Conservation (phyloP, 2,329 filamentous ascomycete genomes). For the Leptodontidium sp. region DNA sequence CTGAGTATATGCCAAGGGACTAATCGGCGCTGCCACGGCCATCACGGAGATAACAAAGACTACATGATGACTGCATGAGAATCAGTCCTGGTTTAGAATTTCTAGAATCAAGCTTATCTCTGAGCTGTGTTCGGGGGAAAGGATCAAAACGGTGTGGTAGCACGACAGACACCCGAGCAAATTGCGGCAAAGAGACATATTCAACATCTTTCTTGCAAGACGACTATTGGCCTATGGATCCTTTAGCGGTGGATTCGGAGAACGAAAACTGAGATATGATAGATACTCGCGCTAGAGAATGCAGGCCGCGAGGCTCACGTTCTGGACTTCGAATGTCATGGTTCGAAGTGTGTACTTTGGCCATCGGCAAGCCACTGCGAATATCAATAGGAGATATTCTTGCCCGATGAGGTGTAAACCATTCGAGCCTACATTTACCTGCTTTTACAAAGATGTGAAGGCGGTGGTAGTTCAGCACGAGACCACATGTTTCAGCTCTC, state of each 20-base stretch:
- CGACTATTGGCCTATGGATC: slow-evolving; percentile 17
- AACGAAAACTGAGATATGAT: slow-evolving; percentile 23
- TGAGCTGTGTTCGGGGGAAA: slow-evolving; percentile 26
- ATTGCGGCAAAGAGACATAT: slow-evolving; percentile 8
- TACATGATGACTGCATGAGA: slow-evolving; percentile 42
- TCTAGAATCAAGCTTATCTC: slow-evolving; percentile 29
- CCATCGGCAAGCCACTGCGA: neutral
- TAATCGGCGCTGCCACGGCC: slow-evolving; percentile 40
- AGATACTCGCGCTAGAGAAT: slow-evolving; percentile 23
- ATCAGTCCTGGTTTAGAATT: slow-evolving; percentile 30
- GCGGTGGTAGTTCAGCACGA: neutral
- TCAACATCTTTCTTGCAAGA: neutral
- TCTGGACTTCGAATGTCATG: slow-evolving; percentile 19
- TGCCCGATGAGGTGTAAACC: neutral
- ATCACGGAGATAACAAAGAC: slow-evolving; percentile 36
- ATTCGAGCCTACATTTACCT: neutral
- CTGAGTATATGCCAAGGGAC: slow-evolving; percentile 52
- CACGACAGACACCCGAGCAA: slow-evolving; percentile 8
- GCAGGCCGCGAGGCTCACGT: slow-evolving; percentile 9
- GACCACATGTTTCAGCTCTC: neutral
- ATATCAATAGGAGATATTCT: neutral
- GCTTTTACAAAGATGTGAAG: neutral
- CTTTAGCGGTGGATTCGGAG: slow-evolving; percentile 27
- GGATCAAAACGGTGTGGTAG: slow-evolving; percentile 29
- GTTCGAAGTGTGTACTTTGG: neutral